phyloP scores from a whole-genome alignment of 2,329 filamentous ascomycete genomes.

The Trichoderma sp. region DNA sequence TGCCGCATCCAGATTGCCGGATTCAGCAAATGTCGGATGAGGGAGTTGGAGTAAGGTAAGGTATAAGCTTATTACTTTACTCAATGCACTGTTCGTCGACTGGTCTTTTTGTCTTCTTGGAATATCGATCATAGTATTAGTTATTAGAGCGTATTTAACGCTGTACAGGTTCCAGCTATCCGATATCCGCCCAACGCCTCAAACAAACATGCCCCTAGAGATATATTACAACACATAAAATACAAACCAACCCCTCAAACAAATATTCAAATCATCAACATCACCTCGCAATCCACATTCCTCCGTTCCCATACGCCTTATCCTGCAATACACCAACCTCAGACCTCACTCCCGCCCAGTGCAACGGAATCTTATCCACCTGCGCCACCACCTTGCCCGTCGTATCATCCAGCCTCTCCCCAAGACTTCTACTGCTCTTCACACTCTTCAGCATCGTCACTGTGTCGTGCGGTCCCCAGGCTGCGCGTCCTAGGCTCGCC shows the following conservation, averaged over 20 bases:
- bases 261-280: neutral
- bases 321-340: constrained; percentile 47
- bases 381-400: constrained; percentile 50
- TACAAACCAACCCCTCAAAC: neutral
- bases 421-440: constrained; percentile 41
- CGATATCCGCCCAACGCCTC: neutral
- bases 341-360: constrained; percentile 56
- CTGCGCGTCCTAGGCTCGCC: constrained; percentile 44
- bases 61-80: no score
- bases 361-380: constrained; percentile 57
- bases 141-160: neutral
- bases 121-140: neutral
- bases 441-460: constrained; percentile 37
- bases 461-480: constrained; percentile 43
- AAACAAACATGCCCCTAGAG: neutral
- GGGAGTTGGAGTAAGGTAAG: neutral
- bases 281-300: constrained; percentile 43
- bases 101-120: no score
- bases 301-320: constrained; percentile 46
- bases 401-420: constrained; percentile 47
- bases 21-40: neutral
- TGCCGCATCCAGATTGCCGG: neutral
- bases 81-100: fast-evolving
- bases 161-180: neutral
- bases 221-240: neutral